Base-by-base conservation (phyloP, 129 eudicot genomes). In the Flaveria sonorensis region DNA sequence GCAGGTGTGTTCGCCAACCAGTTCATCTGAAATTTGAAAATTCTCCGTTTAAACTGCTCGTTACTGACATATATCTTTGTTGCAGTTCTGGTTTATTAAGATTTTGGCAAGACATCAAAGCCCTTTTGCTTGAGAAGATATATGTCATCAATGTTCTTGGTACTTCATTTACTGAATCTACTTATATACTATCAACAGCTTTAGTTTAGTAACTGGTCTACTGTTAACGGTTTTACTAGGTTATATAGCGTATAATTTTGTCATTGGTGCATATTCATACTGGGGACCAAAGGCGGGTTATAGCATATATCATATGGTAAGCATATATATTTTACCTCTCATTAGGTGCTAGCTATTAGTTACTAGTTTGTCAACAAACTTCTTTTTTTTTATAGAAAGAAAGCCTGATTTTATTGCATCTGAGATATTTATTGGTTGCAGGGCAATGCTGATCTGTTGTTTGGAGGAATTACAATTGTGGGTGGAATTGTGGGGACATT, bases 401-500 rank as follows among this genome's bases (percentile, higher is more conserved):
- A 71, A 39, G 16, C 47, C 7, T 40, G 5, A 8, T 12, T 13
- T 36, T 36, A 36, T 36, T 80, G 3, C 13, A n/a, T 65, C 61
- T 23, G 46, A 6, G 30, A 32, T 51, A 45, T 69, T 71, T 61
- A 46, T 47, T 45, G 50, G 57, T 87, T 67, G 21, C 83, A 94
- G 98, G 87, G 46, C 13, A 86, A 91, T 82, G 96, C 98, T 18
- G 98, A 94, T 85, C 40, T 87, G 77, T 67, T 87, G 72, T 94
- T 94, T 80, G 98, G 97, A 81, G 98, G 93, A 59, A 78, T 94
- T 60, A 94, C 98, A 32, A 86, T 88, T 46, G 77, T 88, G 20
- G 93, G 96, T 80, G 98, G 98, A 66, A 83, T 94, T 71, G 83
- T 89, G 30, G 98, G 98, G 64, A 85, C 98, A 39, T 40, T 94